Evolutionary conservation across 2,329 filamentous ascomycete species (phyloP).

Genomic region (Xylariomycetidae sp.): DNA sequence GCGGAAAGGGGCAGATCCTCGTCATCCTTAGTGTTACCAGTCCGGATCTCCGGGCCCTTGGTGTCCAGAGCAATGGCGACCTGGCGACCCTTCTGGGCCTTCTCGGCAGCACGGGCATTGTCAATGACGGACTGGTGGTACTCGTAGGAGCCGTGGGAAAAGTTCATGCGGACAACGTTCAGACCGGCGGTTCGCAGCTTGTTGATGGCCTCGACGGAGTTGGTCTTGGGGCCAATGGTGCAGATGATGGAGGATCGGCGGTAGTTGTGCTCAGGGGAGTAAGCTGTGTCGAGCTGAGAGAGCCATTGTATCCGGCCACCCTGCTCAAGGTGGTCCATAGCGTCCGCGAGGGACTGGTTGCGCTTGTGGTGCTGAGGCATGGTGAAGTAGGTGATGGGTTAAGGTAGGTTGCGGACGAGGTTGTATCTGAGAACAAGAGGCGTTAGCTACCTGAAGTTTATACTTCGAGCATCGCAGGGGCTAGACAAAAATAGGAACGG

Average conservation of each 20-base stretch:
- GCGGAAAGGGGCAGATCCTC: conserved; percentile 83
- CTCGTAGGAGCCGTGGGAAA: conserved; percentile 79
- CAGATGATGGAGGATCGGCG: conserved; percentile 97
- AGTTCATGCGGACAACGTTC: conserved; percentile 99
- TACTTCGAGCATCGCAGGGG: no score
- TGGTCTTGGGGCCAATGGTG: conserved; percentile 98
- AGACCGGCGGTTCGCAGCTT: conserved; percentile 83
- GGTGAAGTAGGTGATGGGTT: not conserved
- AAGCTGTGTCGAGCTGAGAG: conserved; percentile 77
- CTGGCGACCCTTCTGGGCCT: conserved; percentile 70
- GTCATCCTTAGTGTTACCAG: conserved; percentile 68
- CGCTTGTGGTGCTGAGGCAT: conserved; percentile 14
- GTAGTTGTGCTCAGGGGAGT: conserved; percentile 80
- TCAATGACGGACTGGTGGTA: conserved; percentile 99
- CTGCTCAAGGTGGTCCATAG: conserved; percentile 80
- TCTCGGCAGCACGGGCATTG: conserved; percentile 84
- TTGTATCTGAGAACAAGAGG: not conserved
- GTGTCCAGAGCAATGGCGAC: conserved; percentile 89
- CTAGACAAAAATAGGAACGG: no score
- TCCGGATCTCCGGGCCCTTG: conserved; percentile 58
- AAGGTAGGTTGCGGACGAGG: not conserved
- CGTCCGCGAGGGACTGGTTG: conserved; percentile 45
- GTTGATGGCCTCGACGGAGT: conserved; percentile 96
- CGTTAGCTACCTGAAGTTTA: no score
- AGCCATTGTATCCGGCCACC: conserved; percentile 65